Evolutionary conservation across 1,284 basidiomycete genomes (phyloP).

Genomic region (Somion occarium): DNA sequence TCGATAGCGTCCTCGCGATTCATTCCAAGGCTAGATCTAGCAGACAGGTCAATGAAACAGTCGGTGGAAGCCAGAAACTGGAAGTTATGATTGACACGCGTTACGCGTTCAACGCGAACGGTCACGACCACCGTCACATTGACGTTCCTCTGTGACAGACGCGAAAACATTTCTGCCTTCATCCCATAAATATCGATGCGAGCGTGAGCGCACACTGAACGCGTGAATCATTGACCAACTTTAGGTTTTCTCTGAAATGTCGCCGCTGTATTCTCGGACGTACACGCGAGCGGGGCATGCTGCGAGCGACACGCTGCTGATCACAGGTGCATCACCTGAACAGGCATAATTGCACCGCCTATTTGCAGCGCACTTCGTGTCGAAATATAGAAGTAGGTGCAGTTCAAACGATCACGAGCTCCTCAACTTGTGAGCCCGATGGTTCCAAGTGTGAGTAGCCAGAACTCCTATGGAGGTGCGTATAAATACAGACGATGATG

Average conservation of each 20-base stretch:
- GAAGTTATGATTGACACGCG: too few relatives aligned
- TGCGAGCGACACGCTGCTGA: neutral
- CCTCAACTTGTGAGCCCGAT: neutral
- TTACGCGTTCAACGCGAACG: too few relatives aligned
- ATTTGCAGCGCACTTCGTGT: neutral
- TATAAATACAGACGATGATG: neutral
- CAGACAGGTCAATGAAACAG: neutral
- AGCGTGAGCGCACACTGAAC: neutral
- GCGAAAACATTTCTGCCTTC: too few relatives aligned
- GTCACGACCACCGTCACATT: too few relatives aligned
- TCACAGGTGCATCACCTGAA: neutral
- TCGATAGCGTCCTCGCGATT: slow-evolving; percentile 31
- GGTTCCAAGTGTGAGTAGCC: neutral
- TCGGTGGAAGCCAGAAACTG: too few relatives aligned
- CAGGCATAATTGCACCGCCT: neutral
- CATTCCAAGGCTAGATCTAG: too few relatives aligned
- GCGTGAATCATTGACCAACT: neutral
- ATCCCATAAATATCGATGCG: too few relatives aligned
- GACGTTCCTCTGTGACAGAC: too few relatives aligned
- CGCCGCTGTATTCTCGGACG: neutral
- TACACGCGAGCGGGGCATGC: neutral
- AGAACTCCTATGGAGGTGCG: neutral
- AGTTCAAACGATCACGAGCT: neutral
- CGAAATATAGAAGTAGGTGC: neutral
- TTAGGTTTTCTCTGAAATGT: neutral